A percentile compares a stretch with the other conserved stretches of the same genome.
phyloP scores from a whole-genome alignment of 2,329 filamentous ascomycete species.

The Botrytis medusae region DNA sequence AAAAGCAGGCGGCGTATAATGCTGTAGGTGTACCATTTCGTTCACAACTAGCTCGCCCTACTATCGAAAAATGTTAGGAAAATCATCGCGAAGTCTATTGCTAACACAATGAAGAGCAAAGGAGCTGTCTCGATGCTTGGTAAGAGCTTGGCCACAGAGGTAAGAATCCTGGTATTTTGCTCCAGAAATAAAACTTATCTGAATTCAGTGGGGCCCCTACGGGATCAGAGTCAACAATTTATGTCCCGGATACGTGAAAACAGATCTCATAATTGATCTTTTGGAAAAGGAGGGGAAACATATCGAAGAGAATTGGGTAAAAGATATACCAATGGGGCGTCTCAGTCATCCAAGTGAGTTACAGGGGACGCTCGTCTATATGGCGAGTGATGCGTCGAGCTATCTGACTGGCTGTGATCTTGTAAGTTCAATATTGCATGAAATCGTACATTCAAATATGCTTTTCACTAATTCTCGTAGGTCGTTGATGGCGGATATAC shows the following conservation, averaged over 20 bases:
- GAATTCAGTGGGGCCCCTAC: constrained; percentile 55
- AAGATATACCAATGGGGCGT: constrained; percentile 42
- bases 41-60: not conserved
- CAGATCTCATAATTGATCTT: constrained; percentile 40
- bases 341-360: constrained; percentile 44
- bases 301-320: constrained; percentile 42
- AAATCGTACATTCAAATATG: not conserved
- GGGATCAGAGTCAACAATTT: constrained; percentile 66
- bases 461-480: constrained; percentile 14
- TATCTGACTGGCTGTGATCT: constrained; percentile 34
- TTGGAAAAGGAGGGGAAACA: constrained; percentile 42
- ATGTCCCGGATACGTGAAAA: constrained; percentile 56
- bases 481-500: constrained; percentile 33
- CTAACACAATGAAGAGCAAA: constrained; percentile 46
- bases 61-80: not conserved
- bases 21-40: constrained; percentile 32
- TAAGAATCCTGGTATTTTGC: constrained; percentile 11
- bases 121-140: constrained; percentile 60
- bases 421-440: constrained; percentile 24
- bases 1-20: constrained; percentile 43
- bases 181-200: not conserved
- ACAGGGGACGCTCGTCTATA: constrained; percentile 40
- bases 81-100: not conserved
- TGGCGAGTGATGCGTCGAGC: constrained; percentile 35
- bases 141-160: constrained; percentile 56